These are phyloP conservation scores for Arachnopeziza araneosa DNA, from an alignment of 2,329 filamentous ascomycete genomes.

Conservation along the genomic window DNA sequence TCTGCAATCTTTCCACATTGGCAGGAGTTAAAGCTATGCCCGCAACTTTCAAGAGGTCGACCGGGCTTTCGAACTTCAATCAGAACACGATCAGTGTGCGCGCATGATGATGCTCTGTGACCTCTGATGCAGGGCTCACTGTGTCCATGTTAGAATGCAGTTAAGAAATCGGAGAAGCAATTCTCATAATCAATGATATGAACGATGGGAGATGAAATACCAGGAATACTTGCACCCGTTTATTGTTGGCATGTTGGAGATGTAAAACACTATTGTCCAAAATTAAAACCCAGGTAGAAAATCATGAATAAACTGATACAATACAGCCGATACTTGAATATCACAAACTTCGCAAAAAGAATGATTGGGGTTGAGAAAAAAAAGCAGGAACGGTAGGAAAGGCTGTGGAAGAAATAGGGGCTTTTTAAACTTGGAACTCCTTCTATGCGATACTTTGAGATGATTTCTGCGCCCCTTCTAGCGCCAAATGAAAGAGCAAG, in stretches of 20 bases:
- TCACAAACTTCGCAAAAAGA: neutral
- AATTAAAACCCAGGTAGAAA: neutral
- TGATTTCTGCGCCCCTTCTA: neutral
- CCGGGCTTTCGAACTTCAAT: slow-evolving; percentile 27
- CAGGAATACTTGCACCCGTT: slow-evolving; percentile 27
- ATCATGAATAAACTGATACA: neutral
- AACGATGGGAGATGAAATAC: slow-evolving; percentile 13
- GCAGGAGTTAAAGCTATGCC: slow-evolving; percentile 22
- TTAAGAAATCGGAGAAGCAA: neutral
- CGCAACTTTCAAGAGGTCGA: slow-evolving; percentile 25
- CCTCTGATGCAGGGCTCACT: slow-evolving; percentile 28
- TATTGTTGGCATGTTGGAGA: slow-evolving; percentile 25
- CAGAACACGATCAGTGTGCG: slow-evolving; percentile 22
- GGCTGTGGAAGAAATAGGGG: neutral
- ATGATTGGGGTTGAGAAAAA: neutral
- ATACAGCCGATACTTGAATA: neutral
- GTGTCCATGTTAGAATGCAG: neutral
- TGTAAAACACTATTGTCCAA: neutral
- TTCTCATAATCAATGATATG: neutral
- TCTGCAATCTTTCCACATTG: slow-evolving; percentile 17
- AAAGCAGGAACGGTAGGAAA: neutral
- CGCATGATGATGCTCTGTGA: slow-evolving; percentile 25
- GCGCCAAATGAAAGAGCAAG: neutral
- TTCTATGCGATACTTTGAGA: neutral
- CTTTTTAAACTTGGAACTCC: neutral